phyloP scores from a whole-genome alignment of 176 grass and related monocot genomes.

The Bolboschoenus planiculmis region DNA sequence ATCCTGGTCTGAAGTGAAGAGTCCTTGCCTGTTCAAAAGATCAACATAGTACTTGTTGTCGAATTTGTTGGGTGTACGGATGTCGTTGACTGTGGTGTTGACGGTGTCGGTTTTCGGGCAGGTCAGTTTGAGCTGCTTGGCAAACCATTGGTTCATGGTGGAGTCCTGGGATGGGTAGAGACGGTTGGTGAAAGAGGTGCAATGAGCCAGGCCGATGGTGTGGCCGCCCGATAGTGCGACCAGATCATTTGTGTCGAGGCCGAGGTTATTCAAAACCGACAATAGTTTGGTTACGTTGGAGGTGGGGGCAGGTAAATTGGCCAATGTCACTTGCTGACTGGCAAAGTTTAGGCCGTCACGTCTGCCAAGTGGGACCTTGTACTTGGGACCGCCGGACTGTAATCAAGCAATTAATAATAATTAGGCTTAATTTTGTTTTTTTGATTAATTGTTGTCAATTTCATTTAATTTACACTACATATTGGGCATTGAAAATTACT shows the following conservation, averaged over 20 bases:
- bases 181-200: conserved; percentile 34
- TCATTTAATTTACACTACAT: no score
- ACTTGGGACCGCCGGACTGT: conserved; percentile 40
- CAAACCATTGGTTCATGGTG: conserved; percentile 41
- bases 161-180: conserved; percentile 41
- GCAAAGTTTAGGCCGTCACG: conserved; percentile 28
- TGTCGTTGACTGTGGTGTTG: conserved; percentile 51
- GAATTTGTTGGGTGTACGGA: conserved; percentile 38
- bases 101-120: neutral
- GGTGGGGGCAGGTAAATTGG: conserved; percentile 20
- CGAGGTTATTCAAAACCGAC: neutral
- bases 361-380: conserved; percentile 44
- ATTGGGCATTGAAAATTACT: neutral
- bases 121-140: conserved; percentile 22
- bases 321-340: neutral
- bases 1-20: conserved; percentile 85
- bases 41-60: conserved; percentile 93
- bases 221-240: conserved; percentile 58
- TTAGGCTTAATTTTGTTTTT: neutral
- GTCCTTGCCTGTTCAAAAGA: conserved; percentile 47
- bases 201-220: conserved; percentile 54
- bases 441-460: neutral
- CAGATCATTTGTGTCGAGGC: conserved; percentile 47
- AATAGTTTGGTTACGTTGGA: conserved; percentile 28
- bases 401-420: neutral